phyloP scores from a whole-genome alignment of 2,329 filamentous ascomycete species.

The Fusarium sp. region DNA sequence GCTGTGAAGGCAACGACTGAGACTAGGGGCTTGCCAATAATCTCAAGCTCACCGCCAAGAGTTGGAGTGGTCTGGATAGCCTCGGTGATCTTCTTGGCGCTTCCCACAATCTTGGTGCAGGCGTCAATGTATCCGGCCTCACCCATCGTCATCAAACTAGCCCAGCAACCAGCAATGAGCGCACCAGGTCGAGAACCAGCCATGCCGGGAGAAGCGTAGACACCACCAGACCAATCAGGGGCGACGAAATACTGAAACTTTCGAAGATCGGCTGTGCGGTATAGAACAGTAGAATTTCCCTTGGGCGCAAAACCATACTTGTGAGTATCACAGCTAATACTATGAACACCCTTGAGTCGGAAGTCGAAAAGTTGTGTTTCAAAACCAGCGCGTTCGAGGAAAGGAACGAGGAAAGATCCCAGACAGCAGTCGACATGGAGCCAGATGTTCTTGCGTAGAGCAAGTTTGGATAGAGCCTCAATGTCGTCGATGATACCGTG shows the following conservation, averaged over 20 bases:
- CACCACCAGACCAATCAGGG: constrained; percentile 93
- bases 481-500: constrained; percentile 99
- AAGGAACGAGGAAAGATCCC: constrained; percentile 93
- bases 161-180: constrained; percentile 96
- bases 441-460: constrained; percentile 81
- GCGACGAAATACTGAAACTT: constrained; percentile 97
- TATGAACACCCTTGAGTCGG: constrained; percentile 91
- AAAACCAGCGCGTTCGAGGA: constrained; percentile 93
- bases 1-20: constrained; percentile 90
- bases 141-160: constrained; percentile 88
- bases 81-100: constrained; percentile 83
- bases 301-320: constrained; percentile 99
- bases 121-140: constrained; percentile 89
- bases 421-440: constrained; percentile 98
- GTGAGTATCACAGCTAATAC: constrained; percentile 96
- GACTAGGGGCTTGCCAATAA: constrained; percentile 88
- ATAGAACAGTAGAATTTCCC: constrained; percentile 93
- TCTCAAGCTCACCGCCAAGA: constrained; percentile 78
- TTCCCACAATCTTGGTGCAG: constrained; percentile 88
- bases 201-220: constrained; percentile 93
- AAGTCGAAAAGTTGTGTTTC: constrained; percentile 92
- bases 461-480: constrained; percentile 83
- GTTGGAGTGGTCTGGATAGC: constrained; percentile 77
- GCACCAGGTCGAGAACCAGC: constrained; percentile 93
- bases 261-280: constrained; percentile 82